Evolutionary conservation across 2,329 filamentous ascomycete species (phyloP).

Genomic region (Colletotrichum zoysiae): DNA sequence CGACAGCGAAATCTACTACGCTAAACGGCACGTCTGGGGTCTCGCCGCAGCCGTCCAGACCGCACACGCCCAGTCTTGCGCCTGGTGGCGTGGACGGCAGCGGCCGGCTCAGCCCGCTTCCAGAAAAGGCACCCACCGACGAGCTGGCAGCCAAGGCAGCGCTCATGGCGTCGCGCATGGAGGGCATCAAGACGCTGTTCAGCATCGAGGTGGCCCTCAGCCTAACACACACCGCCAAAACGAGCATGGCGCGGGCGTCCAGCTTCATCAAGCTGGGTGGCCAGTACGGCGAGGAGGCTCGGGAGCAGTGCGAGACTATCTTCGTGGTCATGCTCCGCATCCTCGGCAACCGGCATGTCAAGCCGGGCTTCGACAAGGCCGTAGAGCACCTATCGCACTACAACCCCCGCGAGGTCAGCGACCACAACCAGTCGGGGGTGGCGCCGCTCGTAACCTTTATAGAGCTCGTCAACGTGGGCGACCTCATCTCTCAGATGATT

Average conservation of each 20-base stretch:
- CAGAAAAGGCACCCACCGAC: conserved; percentile 81
- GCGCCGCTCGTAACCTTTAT: conserved; percentile 95
- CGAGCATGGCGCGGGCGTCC: conserved; percentile 86
- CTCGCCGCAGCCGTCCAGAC: conserved; percentile 59
- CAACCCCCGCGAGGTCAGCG: conserved; percentile 85
- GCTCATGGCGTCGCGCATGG: conserved; percentile 92
- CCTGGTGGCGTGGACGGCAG: conserved; percentile 53
- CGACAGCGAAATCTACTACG: conserved; percentile 43
- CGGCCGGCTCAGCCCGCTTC: conserved; percentile 59
- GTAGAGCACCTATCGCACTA: conserved; percentile 92
- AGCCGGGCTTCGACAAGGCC: conserved; percentile 92
- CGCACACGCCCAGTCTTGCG: conserved; percentile 62
- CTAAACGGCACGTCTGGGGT: conserved; percentile 49
- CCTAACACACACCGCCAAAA: conserved; percentile 89
- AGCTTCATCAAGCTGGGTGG: conserved; percentile 85
- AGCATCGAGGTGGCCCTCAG: conserved; percentile 95
- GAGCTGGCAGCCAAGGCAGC: conserved; percentile 98
- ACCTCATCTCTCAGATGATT: conserved; percentile 98
- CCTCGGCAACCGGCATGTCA: conserved; percentile 87
- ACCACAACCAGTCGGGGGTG: conserved; percentile 79
- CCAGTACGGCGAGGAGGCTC: conserved; percentile 83
- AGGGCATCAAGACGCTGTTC: conserved; percentile 94
- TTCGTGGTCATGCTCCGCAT: conserved; percentile 88
- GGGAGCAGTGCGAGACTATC: conserved; percentile 89
- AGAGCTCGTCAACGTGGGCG: conserved; percentile 96